A percentile compares a stretch with the other conserved stretches of the same genome.
These are phyloP conservation scores for Epicoccum sorghinum DNA, from an alignment of 2,329 filamentous ascomycete genomes.

Conservation along the genomic window DNA sequence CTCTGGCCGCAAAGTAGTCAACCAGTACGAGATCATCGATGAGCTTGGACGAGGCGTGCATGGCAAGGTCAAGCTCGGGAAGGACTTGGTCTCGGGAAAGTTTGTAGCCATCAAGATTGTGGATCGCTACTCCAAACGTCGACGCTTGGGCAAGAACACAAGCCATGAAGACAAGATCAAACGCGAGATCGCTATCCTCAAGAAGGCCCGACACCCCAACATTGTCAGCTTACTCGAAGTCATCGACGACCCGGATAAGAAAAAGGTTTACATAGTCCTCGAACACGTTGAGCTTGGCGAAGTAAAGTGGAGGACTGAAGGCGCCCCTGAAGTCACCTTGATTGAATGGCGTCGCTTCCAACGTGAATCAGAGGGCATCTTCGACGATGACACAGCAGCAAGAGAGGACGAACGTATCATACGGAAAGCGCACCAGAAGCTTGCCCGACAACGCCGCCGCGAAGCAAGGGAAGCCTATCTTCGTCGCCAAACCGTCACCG, in stretches of 20 bases:
- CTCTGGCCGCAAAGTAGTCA: constrained; percentile 94
- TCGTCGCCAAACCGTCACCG: constrained; percentile 40
- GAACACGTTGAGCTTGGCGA: constrained; percentile 95
- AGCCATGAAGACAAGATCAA: constrained; percentile 83
- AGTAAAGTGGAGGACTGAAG: constrained; percentile 91
- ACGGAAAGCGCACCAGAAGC: constrained; percentile 38
- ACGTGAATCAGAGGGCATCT: constrained; percentile 64
- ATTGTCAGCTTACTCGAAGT: constrained; percentile 95
- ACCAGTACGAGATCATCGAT: constrained; percentile 95
- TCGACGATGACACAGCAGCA: constrained; percentile 50
- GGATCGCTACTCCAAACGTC: constrained; percentile 90
- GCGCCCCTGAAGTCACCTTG: constrained; percentile 78
- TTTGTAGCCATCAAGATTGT: constrained; percentile 99
- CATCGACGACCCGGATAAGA: constrained; percentile 93
- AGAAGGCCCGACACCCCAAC: constrained; percentile 97
- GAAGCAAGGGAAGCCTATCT: constrained; percentile 45
- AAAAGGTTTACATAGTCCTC: constrained; percentile 98
- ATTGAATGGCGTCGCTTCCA: constrained; percentile 84
- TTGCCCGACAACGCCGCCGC: constrained; percentile 54
- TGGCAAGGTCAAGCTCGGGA: constrained; percentile 94
- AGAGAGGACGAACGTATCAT: constrained; percentile 54
- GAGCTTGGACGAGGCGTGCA: constrained; percentile 96
- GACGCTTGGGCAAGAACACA: constrained; percentile 79
- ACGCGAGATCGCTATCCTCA: constrained; percentile 95
- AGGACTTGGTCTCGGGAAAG: constrained; percentile 75